Conservation (phyloP, 2,329 filamentous ascomycete genomes). For the Podosphaera aphanis region DNA sequence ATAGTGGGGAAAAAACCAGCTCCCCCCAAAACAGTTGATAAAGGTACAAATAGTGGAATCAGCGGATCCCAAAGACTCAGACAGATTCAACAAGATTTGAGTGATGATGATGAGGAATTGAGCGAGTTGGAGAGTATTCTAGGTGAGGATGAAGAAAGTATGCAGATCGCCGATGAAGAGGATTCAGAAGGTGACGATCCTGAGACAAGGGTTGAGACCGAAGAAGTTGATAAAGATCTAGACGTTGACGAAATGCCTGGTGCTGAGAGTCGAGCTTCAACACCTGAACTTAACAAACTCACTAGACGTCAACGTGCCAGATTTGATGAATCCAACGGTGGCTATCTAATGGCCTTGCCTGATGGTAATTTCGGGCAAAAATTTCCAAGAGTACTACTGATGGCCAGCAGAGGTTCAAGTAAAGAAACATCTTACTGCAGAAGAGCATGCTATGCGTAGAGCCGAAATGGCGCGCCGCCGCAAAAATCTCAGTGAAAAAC, state of each 20-base stretch:
- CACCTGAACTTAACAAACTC: slow-evolving; percentile 40
- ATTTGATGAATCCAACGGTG: slow-evolving; percentile 25
- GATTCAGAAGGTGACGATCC: slow-evolving; percentile 24
- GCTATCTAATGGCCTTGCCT: slow-evolving; percentile 21
- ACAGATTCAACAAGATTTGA: slow-evolving; percentile 5
- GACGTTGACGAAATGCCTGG: slow-evolving; percentile 20
- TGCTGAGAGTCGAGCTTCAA: slow-evolving; percentile 28
- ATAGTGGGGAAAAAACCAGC: background rate
- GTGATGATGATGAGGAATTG: slow-evolving; percentile 17
- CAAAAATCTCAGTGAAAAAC: slow-evolving; percentile 53
- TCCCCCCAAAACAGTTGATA: background rate
- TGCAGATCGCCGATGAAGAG: slow-evolving; percentile 17
- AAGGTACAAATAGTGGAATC: background rate
- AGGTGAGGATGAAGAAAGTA: slow-evolving; percentile 24
- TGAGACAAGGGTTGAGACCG: slow-evolving; percentile 18
- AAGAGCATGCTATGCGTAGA: slow-evolving; percentile 49
- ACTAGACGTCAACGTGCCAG: slow-evolving; percentile 44
- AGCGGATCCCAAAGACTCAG: slow-evolving; percentile 10
- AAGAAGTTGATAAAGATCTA: slow-evolving; percentile 18
- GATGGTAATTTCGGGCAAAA: slow-evolving; percentile 14
- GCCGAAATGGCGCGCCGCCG: slow-evolving; percentile 51
- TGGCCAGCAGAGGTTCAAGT: slow-evolving; percentile 34
- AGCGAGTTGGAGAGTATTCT: slow-evolving; percentile 15
- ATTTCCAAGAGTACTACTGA: slow-evolving; percentile 4
- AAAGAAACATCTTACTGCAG: slow-evolving; percentile 48